These are phyloP conservation scores for Daldinia grandis DNA, from an alignment of 495 filamentous ascomycete species.

Conservation along the genomic window DNA sequence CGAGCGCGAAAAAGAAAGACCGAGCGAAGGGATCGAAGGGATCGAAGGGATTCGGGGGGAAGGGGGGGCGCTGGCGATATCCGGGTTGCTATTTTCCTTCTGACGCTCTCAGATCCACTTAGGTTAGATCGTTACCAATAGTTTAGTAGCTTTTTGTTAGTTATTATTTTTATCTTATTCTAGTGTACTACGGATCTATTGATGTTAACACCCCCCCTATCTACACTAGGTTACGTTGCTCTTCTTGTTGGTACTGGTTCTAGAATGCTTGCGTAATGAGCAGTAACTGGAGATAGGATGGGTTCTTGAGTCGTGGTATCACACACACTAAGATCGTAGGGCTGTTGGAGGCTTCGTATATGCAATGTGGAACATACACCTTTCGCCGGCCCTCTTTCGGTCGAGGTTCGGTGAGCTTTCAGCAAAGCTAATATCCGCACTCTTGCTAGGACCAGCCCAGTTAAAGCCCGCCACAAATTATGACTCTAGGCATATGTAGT, in stretches of 20 bases:
- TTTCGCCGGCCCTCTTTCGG: background rate
- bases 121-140: slow-evolving; percentile 20
- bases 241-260: background rate
- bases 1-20: slow-evolving; percentile 6
- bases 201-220: slow-evolving; percentile 3
- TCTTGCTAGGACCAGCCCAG: background rate
- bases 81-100: slow-evolving; percentile 20
- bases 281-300: background rate
- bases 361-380: background rate
- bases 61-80: slow-evolving; percentile 40
- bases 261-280: background rate
- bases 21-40: slow-evolving; percentile 20
- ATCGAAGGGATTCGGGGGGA: no score
- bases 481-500: background rate
- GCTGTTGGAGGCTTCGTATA: slow-evolving; percentile 8
- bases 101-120: slow-evolving; percentile 21
- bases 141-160: slow-evolving; percentile 16
- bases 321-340: slow-evolving; percentile 1
- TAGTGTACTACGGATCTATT: slow-evolving; percentile 12
- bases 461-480: background rate
- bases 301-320: slow-evolving; percentile 4
- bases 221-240: background rate
- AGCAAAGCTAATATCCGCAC: background rate
- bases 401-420: background rate
- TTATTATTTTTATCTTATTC: slow-evolving; percentile 7